phyloP scores from a whole-genome alignment of 495 filamentous ascomycete species.

The Aspergillus olivimuriae region DNA sequence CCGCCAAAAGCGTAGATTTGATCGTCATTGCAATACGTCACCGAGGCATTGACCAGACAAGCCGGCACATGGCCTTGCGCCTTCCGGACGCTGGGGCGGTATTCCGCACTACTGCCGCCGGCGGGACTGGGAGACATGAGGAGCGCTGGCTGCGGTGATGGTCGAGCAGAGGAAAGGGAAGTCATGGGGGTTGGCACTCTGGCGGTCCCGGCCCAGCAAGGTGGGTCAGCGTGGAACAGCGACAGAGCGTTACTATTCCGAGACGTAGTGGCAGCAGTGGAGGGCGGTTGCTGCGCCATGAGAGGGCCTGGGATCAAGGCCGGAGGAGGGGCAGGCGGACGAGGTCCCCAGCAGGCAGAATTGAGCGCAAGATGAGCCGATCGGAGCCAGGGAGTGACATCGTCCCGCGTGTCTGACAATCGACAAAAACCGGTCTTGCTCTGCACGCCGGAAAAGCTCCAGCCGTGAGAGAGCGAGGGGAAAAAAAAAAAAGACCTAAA shows the following conservation, averaged over 20 bases:
- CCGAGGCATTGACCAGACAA: slow-evolving; percentile 94
- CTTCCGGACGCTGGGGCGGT: slow-evolving; percentile 73
- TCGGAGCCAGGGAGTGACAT: too few species aligned
- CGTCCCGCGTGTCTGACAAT: too few species aligned
- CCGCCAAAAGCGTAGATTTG: slow-evolving; percentile 97
- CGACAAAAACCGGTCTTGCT: too few species aligned
- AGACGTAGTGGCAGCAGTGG: slow-evolving; percentile 11
- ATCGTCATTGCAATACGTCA: slow-evolving; percentile 93
- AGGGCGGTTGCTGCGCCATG: slow-evolving; percentile 27
- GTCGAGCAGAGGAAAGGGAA: slow-evolving; percentile 19
- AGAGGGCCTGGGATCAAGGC: slow-evolving; percentile 1
- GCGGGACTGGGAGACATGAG: slow-evolving; percentile 75
- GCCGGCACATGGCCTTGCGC: slow-evolving; percentile 83
- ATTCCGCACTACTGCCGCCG: slow-evolving; percentile 57
- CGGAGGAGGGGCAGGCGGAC: slow-evolving; percentile 1
- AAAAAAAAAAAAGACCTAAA: slow-evolving; percentile 6
- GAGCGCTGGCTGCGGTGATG: slow-evolving; percentile 60
- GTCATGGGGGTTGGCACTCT: slow-evolving; percentile 22
- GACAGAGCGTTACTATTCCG: slow-evolving; percentile 15
- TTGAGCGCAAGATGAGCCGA: too few species aligned
- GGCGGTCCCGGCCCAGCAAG: slow-evolving; percentile 23
- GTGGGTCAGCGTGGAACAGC: slow-evolving; percentile 35
- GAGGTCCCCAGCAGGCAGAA: neutral
- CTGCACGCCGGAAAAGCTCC: too few species aligned
- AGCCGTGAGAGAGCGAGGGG: neutral